Conservation (phyloP, 2,329 filamentous ascomycete species). For the Bipolaris zeicola region DNA sequence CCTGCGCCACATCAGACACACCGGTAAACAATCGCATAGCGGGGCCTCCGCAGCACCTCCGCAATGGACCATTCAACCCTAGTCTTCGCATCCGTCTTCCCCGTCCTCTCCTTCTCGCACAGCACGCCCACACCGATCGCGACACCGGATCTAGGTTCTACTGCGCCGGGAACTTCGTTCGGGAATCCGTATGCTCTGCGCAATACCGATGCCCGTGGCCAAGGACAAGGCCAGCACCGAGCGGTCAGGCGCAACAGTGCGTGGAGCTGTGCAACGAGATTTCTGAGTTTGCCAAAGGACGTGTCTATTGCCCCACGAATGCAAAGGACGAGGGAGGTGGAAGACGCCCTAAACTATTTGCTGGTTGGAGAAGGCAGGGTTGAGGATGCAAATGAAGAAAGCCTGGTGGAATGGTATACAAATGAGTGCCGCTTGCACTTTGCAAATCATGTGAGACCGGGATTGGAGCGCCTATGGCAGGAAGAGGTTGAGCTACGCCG, state of each 20-base stretch:
- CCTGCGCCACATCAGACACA: background rate
- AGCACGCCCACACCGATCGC: conserved; percentile 53
- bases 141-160: conserved; percentile 52
- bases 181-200: conserved; percentile 42
- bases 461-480: conserved; percentile 38
- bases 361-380: conserved; percentile 42
- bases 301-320: conserved; percentile 24
- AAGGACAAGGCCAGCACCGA: conserved; percentile 38
- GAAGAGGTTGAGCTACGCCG: conserved; percentile 30
- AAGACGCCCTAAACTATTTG: conserved; percentile 46
- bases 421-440: conserved; percentile 53
- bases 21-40: conserved; percentile 18
- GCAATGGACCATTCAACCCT: conserved; percentile 44
- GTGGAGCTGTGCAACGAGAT: conserved; percentile 56
- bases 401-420: conserved; percentile 53
- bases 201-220: conserved; percentile 43
- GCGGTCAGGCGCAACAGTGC: conserved; percentile 47
- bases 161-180: conserved; percentile 48
- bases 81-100: conserved; percentile 55
- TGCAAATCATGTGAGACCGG: conserved; percentile 40
- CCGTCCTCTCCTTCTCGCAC: conserved; percentile 48
- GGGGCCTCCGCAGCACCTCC: conserved; percentile 27
- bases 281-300: conserved; percentile 45
- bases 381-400: conserved; percentile 36
- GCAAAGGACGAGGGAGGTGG: conserved; percentile 37